A percentile compares a stretch with the other conserved stretches of the same genome.
These are phyloP conservation scores for Funneliformis mosseae DNA, from an alignment of 192 early-diverging fungal genomes.

Conservation along the genomic window DNA sequence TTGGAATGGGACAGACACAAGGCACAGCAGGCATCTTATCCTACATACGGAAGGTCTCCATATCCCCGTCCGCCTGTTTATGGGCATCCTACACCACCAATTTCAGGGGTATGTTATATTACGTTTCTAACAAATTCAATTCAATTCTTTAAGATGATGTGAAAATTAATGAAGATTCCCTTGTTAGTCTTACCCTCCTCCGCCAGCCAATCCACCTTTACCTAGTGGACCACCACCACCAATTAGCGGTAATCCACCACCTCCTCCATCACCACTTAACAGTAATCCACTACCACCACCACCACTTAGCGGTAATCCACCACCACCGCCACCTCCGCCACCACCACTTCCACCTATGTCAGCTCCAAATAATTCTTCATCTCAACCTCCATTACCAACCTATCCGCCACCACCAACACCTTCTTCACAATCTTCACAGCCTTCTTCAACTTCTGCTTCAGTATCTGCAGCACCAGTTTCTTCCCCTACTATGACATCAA, in stretches of 20 bases:
- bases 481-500: constrained; percentile 17
- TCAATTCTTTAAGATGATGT: constrained; percentile 37
- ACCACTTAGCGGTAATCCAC: constrained; percentile 26
- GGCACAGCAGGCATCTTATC: constrained; percentile 37
- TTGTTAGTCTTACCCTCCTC: constrained; percentile 31
- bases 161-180: constrained; percentile 37
- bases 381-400: constrained; percentile 27
- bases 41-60: constrained; percentile 24
- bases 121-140: constrained; percentile 33
- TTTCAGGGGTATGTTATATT: constrained; percentile 34
- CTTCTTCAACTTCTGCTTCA: constrained; percentile 34
- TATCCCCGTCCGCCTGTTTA: constrained; percentile 36
- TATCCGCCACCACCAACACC: constrained; percentile 31
- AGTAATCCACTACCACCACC: constrained; percentile 18
- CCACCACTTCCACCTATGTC: constrained; percentile 30
- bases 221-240: constrained; percentile 40
- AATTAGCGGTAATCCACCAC: constrained; percentile 18
- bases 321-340: constrained; percentile 26
- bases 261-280: constrained; percentile 2
- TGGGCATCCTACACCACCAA: constrained; percentile 33
- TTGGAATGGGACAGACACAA: constrained; percentile 64
- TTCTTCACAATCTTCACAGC: constrained; percentile 38
- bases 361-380: constrained; percentile 23
- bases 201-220: constrained; percentile 43
- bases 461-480: constrained; percentile 14